A percentile compares a stretch with the other conserved stretches of the same genome.
These are phyloP conservation scores for Coniosporium tulheliwenetii DNA, from an alignment of 2,329 filamentous ascomycete genomes.

Conservation along the genomic window DNA sequence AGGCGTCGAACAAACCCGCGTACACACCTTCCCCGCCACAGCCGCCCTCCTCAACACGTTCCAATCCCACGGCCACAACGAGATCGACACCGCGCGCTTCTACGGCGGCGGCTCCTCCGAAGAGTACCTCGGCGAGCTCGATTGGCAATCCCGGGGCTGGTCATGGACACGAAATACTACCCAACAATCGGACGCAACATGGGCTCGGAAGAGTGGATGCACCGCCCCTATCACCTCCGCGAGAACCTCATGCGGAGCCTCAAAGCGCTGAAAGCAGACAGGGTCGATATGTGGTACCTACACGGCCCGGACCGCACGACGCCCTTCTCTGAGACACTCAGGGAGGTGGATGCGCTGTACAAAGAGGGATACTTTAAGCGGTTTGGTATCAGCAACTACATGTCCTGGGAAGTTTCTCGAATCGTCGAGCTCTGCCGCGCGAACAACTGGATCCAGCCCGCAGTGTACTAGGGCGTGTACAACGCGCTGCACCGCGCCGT, in stretches of 20 bases:
- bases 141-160: slow-evolving; percentile 23
- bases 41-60: slow-evolving; percentile 15
- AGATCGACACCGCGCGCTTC: slow-evolving; percentile 23
- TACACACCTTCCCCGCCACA: slow-evolving; percentile 8
- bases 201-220: slow-evolving; percentile 8
- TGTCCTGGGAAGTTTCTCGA: slow-evolving; percentile 26
- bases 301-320: slow-evolving; percentile 30
- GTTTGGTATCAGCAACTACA: slow-evolving; percentile 33
- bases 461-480: slow-evolving; percentile 33
- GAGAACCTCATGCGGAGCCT: slow-evolving; percentile 6
- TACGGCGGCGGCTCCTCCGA: slow-evolving; percentile 22
- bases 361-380: slow-evolving; percentile 26
- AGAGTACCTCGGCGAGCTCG: slow-evolving; percentile 25
- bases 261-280: slow-evolving; percentile 10
- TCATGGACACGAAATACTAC: slow-evolving; percentile 29
- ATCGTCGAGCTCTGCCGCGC: slow-evolving; percentile 27
- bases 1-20: slow-evolving; percentile 10
- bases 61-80: too few species aligned
- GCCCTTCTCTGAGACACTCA: slow-evolving; percentile 23
- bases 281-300: slow-evolving; percentile 24
- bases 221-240: slow-evolving; percentile 1
- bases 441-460: slow-evolving; percentile 25
- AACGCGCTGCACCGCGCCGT: slow-evolving; percentile 26
- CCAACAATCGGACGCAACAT: slow-evolving; percentile 11
- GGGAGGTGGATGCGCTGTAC: slow-evolving; percentile 26